Conservation (phyloP, 148 eudicot species). For the Heliamphora exappendiculata region DNA sequence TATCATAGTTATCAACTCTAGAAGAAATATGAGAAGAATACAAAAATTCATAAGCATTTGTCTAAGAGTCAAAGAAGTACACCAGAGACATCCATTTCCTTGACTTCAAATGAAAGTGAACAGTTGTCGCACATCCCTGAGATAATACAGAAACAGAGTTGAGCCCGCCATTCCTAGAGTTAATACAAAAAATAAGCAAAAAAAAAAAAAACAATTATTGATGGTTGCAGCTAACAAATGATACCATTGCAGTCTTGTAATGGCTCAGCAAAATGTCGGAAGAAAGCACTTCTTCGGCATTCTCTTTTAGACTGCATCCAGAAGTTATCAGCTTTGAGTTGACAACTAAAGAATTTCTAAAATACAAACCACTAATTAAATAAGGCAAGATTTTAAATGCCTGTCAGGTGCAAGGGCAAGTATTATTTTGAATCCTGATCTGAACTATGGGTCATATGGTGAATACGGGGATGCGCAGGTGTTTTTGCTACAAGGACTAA, state of each 20-base stretch:
- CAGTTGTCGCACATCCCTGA: slow-evolving; percentile 99
- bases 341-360: slow-evolving; percentile 1
- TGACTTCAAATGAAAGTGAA: slow-evolving; percentile 46
- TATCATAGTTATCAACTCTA: neutral
- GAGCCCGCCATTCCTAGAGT: neutral
- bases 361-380: neutral
- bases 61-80: slow-evolving; percentile 21
- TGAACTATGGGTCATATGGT: neutral
- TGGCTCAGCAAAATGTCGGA: slow-evolving; percentile 89
- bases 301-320: slow-evolving; percentile 63
- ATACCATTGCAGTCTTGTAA: slow-evolving; percentile 88
- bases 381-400: neutral
- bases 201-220: neutral
- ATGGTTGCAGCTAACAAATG: neutral
- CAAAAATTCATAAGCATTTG: neutral
- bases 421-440: neutral
- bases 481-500: neutral
- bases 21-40: slow-evolving; percentile 4
- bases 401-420: neutral
- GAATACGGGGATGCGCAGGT: neutral
- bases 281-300: slow-evolving; percentile 85
- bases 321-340: neutral
- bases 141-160: slow-evolving; percentile 1
- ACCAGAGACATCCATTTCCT: slow-evolving; percentile 83
- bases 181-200: slow-evolving; percentile 4